These are phyloP conservation scores for Aristolochia californica DNA, from an alignment of 164 flowering plant species.

Conservation along the genomic window DNA sequence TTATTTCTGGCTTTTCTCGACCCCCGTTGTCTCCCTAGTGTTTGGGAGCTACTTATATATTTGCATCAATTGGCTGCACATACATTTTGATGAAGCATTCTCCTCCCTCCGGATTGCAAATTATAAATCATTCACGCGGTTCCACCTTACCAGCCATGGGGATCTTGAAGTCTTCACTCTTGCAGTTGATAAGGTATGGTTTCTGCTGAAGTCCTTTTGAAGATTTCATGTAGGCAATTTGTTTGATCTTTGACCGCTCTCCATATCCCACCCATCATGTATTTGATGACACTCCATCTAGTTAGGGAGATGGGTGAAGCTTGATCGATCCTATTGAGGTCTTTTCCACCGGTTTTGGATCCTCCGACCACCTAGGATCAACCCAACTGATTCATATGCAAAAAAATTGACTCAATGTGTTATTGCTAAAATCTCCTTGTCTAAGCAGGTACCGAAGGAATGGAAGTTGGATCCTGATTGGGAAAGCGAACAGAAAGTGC, in stretches of 20 bases:
- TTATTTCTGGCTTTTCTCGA: constrained; percentile 97
- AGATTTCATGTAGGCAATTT: too few relatives aligned
- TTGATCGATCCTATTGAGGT: too few relatives aligned
- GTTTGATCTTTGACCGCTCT: too few relatives aligned
- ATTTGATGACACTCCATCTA: too few relatives aligned
- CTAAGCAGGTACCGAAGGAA: constrained; percentile 83
- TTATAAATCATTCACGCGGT: constrained; percentile 92
- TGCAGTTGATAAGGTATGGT: constrained; percentile 84
- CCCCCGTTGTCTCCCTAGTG: constrained; percentile 90
- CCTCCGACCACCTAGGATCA: too few relatives aligned
- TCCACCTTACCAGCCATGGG: constrained; percentile 63
- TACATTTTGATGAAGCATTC: constrained; percentile 99
- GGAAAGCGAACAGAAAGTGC: constrained; percentile 60
- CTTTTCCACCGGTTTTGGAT: too few relatives aligned
- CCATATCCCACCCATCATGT: too few relatives aligned
- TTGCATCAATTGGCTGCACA: constrained; percentile 95
- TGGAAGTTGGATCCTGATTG: constrained; percentile 92
- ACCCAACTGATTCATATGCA: too few relatives aligned
- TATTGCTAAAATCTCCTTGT: neutral
- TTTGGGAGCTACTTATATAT: constrained; percentile 93
- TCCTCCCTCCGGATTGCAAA: constrained; percentile 96
- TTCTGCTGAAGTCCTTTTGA: too few relatives aligned
- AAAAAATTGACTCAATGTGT: neutral
- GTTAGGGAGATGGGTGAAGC: too few relatives aligned
- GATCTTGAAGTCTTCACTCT: constrained; percentile 94